Conservation (phyloP, 2,329 filamentous ascomycete genomes). For the Epichloe brachyelytri region DNA sequence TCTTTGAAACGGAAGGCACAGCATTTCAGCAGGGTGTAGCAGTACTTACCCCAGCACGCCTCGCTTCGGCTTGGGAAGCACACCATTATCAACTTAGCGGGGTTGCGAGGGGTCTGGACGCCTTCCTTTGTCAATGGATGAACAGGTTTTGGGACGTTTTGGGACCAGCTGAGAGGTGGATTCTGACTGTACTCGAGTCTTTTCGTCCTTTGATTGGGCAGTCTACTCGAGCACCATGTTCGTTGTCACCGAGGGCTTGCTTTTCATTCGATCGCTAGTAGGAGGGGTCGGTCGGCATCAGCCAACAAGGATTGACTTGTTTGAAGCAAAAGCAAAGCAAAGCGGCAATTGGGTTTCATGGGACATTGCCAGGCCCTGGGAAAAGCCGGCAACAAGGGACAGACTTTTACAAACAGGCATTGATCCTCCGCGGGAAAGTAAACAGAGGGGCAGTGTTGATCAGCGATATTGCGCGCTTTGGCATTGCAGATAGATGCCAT, state of each 20-base stretch:
- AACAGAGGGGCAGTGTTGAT: background rate
- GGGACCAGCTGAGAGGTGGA: slow-evolving; percentile 1
- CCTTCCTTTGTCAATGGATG: background rate
- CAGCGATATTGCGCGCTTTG: background rate
- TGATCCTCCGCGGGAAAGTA: background rate
- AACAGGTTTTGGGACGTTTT: background rate
- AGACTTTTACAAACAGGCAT: background rate
- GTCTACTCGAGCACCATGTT: slow-evolving; percentile 2
- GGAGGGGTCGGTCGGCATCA: background rate
- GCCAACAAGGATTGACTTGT: background rate
- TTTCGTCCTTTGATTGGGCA: background rate
- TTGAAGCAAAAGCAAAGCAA: background rate
- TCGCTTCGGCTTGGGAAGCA: background rate
- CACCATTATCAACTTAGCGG: slow-evolving; percentile 1
- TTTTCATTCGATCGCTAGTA: slow-evolving; percentile 1
- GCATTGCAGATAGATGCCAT: background rate
- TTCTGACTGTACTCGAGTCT: background rate
- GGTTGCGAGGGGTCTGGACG: background rate
- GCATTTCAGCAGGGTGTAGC: background rate
- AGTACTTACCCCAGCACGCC: background rate
- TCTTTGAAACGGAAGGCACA: background rate
- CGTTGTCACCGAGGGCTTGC: background rate
- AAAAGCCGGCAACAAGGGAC: background rate
- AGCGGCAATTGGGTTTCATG: background rate
- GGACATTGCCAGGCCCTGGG: background rate